A percentile compares a stretch with the other conserved stretches of the same genome.
These are phyloP conservation scores for Lizonia empirigonia DNA, from an alignment of 2,329 filamentous ascomycete species.

Conservation along the genomic window DNA sequence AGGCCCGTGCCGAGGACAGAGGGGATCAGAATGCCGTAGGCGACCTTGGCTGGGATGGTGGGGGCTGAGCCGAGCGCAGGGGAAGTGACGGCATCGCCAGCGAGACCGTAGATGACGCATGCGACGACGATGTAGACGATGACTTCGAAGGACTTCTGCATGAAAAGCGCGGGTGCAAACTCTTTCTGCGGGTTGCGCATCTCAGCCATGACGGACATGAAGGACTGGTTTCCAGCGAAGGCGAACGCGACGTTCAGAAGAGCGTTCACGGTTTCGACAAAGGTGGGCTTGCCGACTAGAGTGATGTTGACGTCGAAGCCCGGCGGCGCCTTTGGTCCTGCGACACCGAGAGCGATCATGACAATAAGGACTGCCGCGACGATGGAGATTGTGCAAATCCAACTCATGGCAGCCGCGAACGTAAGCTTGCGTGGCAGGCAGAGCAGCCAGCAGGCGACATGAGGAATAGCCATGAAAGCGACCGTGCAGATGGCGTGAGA, in stretches of 20 bases:
- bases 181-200: constrained; percentile 62
- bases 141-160: constrained; percentile 61
- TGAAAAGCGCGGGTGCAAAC: constrained; percentile 66
- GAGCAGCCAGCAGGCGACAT: constrained; percentile 64
- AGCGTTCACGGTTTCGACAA: constrained; percentile 35
- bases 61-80: constrained; percentile 70
- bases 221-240: constrained; percentile 68
- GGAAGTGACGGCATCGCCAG: constrained; percentile 64
- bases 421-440: constrained; percentile 67
- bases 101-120: constrained; percentile 71
- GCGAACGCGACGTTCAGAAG: constrained; percentile 70
- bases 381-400: constrained; percentile 64
- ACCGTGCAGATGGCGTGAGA: constrained; percentile 67
- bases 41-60: constrained; percentile 63
- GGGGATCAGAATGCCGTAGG: constrained; percentile 70
- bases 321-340: constrained; percentile 46
- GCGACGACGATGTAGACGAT: constrained; percentile 68
- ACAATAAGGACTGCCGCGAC: constrained; percentile 67
- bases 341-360: constrained; percentile 68
- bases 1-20: constrained; percentile 74
- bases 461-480: constrained; percentile 65
- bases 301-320: constrained; percentile 33
- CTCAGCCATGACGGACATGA: constrained; percentile 70
- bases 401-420: constrained; percentile 64
- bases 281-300: constrained; percentile 35